A percentile compares a stretch with the other conserved stretches of the same genome.
phyloP scores from a whole-genome alignment of 306 rosid genomes.

The Vachellia pachyceras region DNA sequence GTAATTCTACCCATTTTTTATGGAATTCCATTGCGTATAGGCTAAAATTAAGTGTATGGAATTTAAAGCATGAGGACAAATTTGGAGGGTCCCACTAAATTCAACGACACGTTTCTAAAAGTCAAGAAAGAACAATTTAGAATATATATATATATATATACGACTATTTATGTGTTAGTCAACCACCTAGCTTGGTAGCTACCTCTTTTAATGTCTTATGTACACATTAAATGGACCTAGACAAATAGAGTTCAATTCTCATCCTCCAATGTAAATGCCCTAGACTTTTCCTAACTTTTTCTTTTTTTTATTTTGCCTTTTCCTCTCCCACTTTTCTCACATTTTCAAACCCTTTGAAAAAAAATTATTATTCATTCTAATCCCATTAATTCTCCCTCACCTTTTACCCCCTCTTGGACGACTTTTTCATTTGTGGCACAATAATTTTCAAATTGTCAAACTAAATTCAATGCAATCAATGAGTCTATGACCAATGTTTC shows the following conservation, averaged over 20 bases:
- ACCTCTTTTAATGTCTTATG: not conserved
- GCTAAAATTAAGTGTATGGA: not conserved
- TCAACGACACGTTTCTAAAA: not conserved
- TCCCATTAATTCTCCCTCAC: too few species aligned
- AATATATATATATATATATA: too few species aligned
- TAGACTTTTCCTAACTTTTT: slow-evolving; percentile 4
- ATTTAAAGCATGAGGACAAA: not conserved
- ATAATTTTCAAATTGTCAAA: too few species aligned
- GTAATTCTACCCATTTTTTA: too few species aligned
- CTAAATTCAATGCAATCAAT: too few species aligned
- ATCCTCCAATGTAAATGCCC: slow-evolving; percentile 16
- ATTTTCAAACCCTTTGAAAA: too few species aligned
- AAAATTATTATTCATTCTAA: too few species aligned
- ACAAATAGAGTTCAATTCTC: not conserved
- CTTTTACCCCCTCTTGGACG: too few species aligned
- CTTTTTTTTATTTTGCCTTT: not conserved
- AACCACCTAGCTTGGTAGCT: not conserved
- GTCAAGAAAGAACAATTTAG: not conserved
- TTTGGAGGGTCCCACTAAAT: not conserved
- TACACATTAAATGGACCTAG: not conserved
- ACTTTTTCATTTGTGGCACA: too few species aligned
- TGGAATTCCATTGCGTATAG: not conserved
- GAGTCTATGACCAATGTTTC: too few species aligned
- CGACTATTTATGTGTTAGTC: not conserved
- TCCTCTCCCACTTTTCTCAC: not conserved